Conservation (phyloP, 768 basidiomycete genomes). For the Boletus fagicola region DNA sequence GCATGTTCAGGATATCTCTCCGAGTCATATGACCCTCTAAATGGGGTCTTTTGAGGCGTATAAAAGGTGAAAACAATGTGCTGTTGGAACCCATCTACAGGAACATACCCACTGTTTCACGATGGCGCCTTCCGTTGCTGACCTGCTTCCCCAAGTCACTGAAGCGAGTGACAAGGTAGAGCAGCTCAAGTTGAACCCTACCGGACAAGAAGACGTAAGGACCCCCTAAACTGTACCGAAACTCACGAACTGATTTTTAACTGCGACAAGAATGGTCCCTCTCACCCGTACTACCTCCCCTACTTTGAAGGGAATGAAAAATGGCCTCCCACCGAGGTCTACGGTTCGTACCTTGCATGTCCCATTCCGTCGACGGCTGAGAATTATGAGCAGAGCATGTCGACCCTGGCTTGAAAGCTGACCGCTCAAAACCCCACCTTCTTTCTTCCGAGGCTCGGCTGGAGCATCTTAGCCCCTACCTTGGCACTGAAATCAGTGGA, state of each 20-base stretch:
- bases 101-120: background rate
- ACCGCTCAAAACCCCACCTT: slow-evolving; percentile 51
- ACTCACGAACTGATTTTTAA: background rate
- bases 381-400: slow-evolving; percentile 34
- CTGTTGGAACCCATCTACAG: background rate
- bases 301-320: slow-evolving; percentile 48
- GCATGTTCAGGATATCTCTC: background rate
- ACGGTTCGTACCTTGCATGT: slow-evolving; percentile 2
- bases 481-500: slow-evolving; percentile 51
- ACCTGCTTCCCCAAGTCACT: background rate
- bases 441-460: slow-evolving; percentile 40
- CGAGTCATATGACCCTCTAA: background rate
- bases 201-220: slow-evolving; percentile 4
- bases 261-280: slow-evolving; percentile 34
- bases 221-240: too few species aligned
- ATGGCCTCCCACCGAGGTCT: slow-evolving; percentile 45
- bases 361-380: background rate
- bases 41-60: background rate
- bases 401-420: slow-evolving; percentile 47
- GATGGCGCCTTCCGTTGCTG: slow-evolving; percentile 18
- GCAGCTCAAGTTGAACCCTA: slow-evolving; percentile 5
- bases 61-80: background rate
- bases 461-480: slow-evolving; percentile 46
- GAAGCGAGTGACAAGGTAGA: slow-evolving; percentile 1
- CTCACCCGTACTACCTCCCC: slow-evolving; percentile 51